Base-by-base conservation (phyloP, 2,329 filamentous ascomycete genomes). In the Diplodia mutila region DNA sequence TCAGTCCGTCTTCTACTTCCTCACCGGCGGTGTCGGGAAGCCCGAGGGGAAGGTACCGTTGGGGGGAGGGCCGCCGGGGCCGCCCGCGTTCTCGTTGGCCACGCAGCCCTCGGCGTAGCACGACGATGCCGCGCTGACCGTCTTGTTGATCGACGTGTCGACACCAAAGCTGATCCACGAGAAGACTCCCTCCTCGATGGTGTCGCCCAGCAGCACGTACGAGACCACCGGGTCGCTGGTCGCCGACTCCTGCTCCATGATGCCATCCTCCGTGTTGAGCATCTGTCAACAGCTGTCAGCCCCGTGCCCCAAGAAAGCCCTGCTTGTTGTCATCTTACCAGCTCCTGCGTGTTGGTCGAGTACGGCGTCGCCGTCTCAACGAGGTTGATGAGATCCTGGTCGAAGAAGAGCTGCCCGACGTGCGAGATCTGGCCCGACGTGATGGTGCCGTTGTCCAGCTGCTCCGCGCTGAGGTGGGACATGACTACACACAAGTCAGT, bases 331-430 rank as follows among this genome's bases (percentile, higher is more conserved):
- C 77, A 4, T 83, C 87, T 1, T 49, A 49, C 57, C n/a, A 85
- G 37, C 16, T 69, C 70, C 65, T 79, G 76, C 21, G 72, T 79
- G 71, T 82, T 82, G 67, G 74, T 78, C 71, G 74, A 78, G 75
- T 83, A 82, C 2, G 85, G 84, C 0, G 73, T 67, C 0, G 77
- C 79, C 16, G 75, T 75, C 69, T 87, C 83, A 67, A 90, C 85
- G 48, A 79, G 69, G 29, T 72, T 72, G 70, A 87, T 83, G 11
- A 90, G 83, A 69, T 81, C 80, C 74, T 89, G 84, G 75, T 90
- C 87, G 67, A 88, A 88, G 82, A 88, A 90, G 61, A 88, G 74
- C 75, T 91, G 89, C 18, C 88, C 88, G 37, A 90, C 82, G 77
- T 90, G 87, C 37, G 64, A 29, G 52, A 66, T 12, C 53, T 66